These are phyloP conservation scores for Antitrichia curtipendula DNA, from an alignment of 225 moss, liverwort and hornwort species.

Conservation along the genomic window DNA sequence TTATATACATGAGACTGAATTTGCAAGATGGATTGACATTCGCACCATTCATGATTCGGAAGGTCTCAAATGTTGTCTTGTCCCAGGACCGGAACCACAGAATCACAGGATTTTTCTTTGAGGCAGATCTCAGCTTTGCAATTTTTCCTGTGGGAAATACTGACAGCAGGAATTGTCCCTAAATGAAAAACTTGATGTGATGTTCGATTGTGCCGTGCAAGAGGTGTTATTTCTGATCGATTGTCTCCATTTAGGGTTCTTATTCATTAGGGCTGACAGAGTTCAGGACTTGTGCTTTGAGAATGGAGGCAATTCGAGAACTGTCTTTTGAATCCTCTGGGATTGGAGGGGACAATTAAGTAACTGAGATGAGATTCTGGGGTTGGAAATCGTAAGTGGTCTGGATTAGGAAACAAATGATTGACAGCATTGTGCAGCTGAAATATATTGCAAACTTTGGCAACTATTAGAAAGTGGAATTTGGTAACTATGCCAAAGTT, in stretches of 20 bases:
- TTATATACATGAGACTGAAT: background rate
- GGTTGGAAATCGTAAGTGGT: background rate
- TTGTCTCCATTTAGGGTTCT: background rate
- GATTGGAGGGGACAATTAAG: no score
- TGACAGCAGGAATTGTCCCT: background rate
- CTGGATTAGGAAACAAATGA: background rate
- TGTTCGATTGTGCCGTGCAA: background rate
- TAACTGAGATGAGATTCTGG: background rate
- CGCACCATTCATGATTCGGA: no score
- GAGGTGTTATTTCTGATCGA: background rate
- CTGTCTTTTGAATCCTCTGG: background rate
- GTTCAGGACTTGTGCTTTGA: background rate
- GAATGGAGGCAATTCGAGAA: background rate
- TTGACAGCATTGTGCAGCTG: background rate
- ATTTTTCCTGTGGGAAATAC: background rate
- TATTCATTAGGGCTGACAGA: background rate
- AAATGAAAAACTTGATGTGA: background rate
- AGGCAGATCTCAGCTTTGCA: conserved; percentile 30
- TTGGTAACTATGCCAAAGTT: background rate
- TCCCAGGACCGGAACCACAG: no score
- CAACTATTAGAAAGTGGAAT: background rate
- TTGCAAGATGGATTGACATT: no score
- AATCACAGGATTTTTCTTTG: background rate
- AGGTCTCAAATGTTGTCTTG: background rate
- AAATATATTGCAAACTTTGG: background rate